A percentile compares a stretch with the other conserved stretches of the same genome.
phyloP scores from a whole-genome alignment of 2,329 filamentous ascomycete species.

The Scytalidium sp. region DNA sequence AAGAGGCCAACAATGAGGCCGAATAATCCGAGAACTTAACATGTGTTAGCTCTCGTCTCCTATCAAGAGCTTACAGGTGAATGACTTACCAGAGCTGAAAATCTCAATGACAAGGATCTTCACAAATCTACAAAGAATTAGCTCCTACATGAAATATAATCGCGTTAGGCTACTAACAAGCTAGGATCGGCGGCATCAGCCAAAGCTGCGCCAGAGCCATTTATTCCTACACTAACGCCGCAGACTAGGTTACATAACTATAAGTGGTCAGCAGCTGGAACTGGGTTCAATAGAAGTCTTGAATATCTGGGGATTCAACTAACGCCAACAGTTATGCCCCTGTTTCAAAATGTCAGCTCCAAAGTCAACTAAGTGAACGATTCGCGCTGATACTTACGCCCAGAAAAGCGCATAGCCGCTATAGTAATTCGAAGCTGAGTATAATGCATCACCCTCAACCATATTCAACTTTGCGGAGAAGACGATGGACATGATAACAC shows the following conservation, averaged over 20 bases:
- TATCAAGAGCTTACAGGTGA: not conserved
- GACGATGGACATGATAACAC: constrained; percentile 99
- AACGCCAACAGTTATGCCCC: not conserved
- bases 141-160: constrained; percentile 9
- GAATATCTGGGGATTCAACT: not conserved
- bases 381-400: constrained; percentile 46
- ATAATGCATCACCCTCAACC: constrained; percentile 61
- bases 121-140: constrained; percentile 69
- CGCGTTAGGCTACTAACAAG: constrained; percentile 60
- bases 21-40: constrained; percentile 79
- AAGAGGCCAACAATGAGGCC: constrained; percentile 93
- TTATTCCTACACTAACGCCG: constrained; percentile 95
- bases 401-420: constrained; percentile 96
- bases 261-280: not conserved
- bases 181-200: constrained; percentile 91
- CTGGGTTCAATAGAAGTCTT: not conserved
- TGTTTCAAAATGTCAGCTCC: constrained; percentile 40
- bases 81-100: constrained; percentile 68
- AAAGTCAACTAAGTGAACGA: constrained; percentile 62
- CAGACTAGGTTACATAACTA: constrained; percentile 88
- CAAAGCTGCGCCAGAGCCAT: constrained; percentile 92
- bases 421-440: constrained; percentile 80
- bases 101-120: constrained; percentile 99
- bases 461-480: constrained; percentile 84
- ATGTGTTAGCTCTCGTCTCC: not conserved